phyloP scores from a whole-genome alignment of 352 stramenopile genomes.

The Phytophthora fragariae region DNA sequence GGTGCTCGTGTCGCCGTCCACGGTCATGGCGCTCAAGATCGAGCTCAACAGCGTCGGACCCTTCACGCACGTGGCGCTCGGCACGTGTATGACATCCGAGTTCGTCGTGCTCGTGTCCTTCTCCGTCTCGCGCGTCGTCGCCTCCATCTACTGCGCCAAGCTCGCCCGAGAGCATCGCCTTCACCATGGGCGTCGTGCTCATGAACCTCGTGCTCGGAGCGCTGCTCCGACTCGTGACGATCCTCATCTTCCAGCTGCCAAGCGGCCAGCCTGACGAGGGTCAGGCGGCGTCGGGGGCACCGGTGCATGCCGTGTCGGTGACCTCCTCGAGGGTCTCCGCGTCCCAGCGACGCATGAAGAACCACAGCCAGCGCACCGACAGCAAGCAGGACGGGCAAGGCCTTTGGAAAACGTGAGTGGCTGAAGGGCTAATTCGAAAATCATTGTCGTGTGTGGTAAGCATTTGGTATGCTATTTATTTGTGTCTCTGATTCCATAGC shows the following conservation, averaged over 20 bases:
- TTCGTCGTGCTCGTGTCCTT: no score
- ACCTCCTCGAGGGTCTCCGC: slow-evolving; percentile 52
- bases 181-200: slow-evolving; percentile 52
- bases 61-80: no score
- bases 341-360: slow-evolving; percentile 53
- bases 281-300: background rate
- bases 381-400: slow-evolving; percentile 78
- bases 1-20: background rate
- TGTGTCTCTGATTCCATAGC: slow-evolving; percentile 3
- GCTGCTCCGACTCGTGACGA: slow-evolving; percentile 54
- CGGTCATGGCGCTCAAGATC: no score
- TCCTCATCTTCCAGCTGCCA: slow-evolving; percentile 51
- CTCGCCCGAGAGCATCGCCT: no score
- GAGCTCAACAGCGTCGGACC: no score
- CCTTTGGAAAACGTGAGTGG: slow-evolving; percentile 67
- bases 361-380: slow-evolving; percentile 38
- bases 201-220: slow-evolving; percentile 61
- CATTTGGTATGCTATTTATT: slow-evolving; percentile 3
- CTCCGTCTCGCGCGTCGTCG: no score
- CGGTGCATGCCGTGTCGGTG: slow-evolving; percentile 7
- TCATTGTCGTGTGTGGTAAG: background rate
- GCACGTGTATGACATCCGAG: no score
- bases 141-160: no score
- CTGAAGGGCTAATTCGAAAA: slow-evolving; percentile 13
- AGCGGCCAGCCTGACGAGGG: no score